A percentile compares a stretch with the other conserved stretches of the same genome.
phyloP scores from a whole-genome alignment of 2,329 filamentous ascomycete genomes.

The Botrytis deweyae region DNA sequence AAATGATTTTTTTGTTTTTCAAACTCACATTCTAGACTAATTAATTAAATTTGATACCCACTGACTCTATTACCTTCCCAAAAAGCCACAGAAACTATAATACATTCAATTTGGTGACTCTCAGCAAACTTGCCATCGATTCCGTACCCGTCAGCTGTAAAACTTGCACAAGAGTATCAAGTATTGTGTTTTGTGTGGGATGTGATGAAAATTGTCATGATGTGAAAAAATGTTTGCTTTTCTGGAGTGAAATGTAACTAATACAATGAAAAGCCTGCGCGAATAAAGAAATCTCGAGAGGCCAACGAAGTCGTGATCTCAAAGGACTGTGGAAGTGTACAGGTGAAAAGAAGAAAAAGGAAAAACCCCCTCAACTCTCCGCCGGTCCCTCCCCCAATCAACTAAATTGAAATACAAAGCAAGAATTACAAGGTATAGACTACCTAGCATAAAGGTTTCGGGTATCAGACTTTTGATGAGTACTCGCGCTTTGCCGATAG shows the following conservation, averaged over 20 bases:
- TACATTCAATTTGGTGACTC: conserved; percentile 9
- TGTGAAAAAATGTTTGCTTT: conserved; percentile 3
- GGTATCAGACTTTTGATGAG: conserved; percentile 9
- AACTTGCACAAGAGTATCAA: conserved; percentile 14
- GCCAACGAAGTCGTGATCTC: background rate
- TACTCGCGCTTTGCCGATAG: conserved; percentile 2
- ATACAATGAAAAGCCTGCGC: conserved; percentile 10
- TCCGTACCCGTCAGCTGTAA: background rate
- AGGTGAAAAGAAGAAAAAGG: background rate
- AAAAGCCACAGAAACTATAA: conserved; percentile 9
- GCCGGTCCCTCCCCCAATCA: background rate
- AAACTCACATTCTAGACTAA: conserved; percentile 8
- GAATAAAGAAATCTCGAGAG: background rate
- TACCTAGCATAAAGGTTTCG: background rate
- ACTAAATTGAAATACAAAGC: conserved; percentile 13
- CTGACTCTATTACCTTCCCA: background rate
- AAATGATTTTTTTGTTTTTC: background rate
- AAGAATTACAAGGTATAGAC: conserved; percentile 10
- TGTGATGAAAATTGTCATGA: background rate
- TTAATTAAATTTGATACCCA: conserved; percentile 4
- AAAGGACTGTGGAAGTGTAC: conserved; percentile 11
- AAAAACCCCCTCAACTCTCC: background rate
- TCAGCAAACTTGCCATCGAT: conserved; percentile 16
- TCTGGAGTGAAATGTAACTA: conserved; percentile 12
- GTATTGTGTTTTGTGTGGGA: background rate